phyloP scores from a whole-genome alignment of 2,329 filamentous ascomycete species.

The Fusarium hainanense region DNA sequence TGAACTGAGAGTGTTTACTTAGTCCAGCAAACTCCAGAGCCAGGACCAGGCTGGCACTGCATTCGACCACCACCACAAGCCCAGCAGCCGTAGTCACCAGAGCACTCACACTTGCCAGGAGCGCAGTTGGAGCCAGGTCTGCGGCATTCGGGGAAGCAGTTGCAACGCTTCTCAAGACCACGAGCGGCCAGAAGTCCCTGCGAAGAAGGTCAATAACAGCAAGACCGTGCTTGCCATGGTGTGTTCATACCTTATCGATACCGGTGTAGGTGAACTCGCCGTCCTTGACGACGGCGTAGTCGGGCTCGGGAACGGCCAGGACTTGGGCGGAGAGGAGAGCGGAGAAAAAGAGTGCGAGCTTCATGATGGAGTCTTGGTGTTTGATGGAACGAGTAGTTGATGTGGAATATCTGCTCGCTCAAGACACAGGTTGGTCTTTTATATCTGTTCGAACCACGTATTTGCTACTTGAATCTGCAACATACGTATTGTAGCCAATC shows the following conservation, averaged over 20 bases:
- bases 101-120: constrained; percentile 11
- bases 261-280: constrained; percentile 6
- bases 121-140: not conserved
- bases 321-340: constrained; percentile 8
- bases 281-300: constrained; percentile 6
- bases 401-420: not conserved
- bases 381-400: not conserved
- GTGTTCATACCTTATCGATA: constrained; percentile 7
- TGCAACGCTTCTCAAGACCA: constrained; percentile 11
- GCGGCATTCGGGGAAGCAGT: not conserved
- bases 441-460: not conserved
- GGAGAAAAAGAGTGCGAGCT: constrained; percentile 3
- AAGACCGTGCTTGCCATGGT: not conserved
- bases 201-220: accelerated
- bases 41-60: constrained; percentile 3
- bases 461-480: not conserved
- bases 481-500: not conserved
- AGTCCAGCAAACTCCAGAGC: not conserved
- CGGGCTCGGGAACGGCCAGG: not conserved
- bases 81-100: constrained; percentile 20
- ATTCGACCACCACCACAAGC: constrained; percentile 12
- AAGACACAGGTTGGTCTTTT: accelerated
- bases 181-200: constrained; percentile 12
- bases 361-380: not conserved
- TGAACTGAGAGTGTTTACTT: not conserved